Conservation (phyloP, 805 yeast species). For the Saturnispora quitensis region DNA sequence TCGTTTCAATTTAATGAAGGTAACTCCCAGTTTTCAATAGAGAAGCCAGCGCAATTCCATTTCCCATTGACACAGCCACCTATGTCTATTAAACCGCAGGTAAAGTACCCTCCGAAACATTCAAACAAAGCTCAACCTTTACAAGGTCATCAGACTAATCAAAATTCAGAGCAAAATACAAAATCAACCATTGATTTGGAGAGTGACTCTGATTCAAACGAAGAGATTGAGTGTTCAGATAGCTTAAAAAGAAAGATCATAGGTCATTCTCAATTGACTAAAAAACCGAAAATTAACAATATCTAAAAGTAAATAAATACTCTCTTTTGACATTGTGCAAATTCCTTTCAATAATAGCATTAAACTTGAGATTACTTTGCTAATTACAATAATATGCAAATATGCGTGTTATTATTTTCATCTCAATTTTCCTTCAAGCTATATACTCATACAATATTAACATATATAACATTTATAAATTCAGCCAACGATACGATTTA, state of each 20-base stretch:
- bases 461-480: neutral
- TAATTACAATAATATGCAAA: neutral
- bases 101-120: neutral
- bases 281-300: conserved; percentile 4
- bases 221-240: neutral
- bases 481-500: conserved; percentile 7
- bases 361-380: neutral
- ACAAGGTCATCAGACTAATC: neutral
- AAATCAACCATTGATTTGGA: neutral
- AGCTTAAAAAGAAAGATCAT: conserved; percentile 1
- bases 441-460: neutral
- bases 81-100: conserved; percentile 7
- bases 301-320: neutral
- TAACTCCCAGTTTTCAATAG: conserved; percentile 13
- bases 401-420: neutral
- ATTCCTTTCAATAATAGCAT: no score
- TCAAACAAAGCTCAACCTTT: neutral
- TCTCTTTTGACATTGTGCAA: neutral
- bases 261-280: neutral
- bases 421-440: neutral
- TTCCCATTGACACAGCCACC: conserved; percentile 22
- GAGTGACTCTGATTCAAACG: neutral
- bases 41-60: conserved; percentile 17
- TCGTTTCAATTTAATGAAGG: neutral
- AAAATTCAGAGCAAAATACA: neutral